Base-by-base conservation (phyloP, 164 flowering plant species). In the Platanus orientalis region DNA sequence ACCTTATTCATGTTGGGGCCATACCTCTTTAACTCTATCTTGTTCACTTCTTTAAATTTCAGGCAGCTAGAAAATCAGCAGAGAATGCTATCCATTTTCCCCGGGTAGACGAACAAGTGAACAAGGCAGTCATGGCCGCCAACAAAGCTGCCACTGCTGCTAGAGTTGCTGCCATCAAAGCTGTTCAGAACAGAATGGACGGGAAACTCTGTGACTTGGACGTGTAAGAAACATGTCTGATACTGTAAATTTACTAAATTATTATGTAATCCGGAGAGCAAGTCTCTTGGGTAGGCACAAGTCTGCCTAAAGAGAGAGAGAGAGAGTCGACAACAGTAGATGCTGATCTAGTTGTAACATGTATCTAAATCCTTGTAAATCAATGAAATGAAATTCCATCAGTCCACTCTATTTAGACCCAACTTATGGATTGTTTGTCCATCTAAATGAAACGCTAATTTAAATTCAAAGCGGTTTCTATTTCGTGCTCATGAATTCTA, bases 131-230 rank as follows among this genome's bases (percentile, higher is more conserved):
- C 30, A 49, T 65, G 66, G 92, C 88, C 49, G 95, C 98, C 24
- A 94, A 91, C 54, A 75, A 84, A 65, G 96, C 97, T 23, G 98
- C 98, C 58, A 91, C 87, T 63, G 96, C 97, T 25, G 97, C 96
- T n/a, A 79, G 97, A 78, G 97, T 94, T 56, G 96, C 97, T 44
- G 97, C 97, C 20, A 74, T 91, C 52, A 89, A 83, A 78, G 99
- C 99, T 51, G 99, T 94, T 60, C 96, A 89, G 47, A 94, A 89
- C 71, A 74, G 82, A 66, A 89, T 83, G 71, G 88, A 90, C 47
- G 89, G 88, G 27, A 83, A 82, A 58, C 83, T 89, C 81, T 89
- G 89, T 32, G 81, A 84, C 42, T 73, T 68, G 25, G 76, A 73
- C 57, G 76, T 71, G 42, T 82, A 53, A 73, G 57, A 54, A 48